phyloP scores from a whole-genome alignment of 2,329 filamentous ascomycete species.

The Aquanectria penicillioides region DNA sequence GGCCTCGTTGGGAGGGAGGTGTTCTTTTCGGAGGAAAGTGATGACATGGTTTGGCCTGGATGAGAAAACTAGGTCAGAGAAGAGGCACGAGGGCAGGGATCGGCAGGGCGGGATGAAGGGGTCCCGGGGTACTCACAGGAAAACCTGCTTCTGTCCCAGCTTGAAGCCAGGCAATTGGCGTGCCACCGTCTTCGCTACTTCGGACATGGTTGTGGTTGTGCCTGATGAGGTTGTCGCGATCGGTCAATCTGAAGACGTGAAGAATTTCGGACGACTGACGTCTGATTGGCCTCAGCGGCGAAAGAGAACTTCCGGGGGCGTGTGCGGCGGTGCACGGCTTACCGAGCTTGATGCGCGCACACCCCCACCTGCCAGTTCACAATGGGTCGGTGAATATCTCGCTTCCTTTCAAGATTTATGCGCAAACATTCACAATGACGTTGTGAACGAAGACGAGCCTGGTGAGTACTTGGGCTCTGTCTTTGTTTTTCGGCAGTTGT shows the following conservation, averaged over 20 bases:
- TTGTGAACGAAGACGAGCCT: too few species aligned
- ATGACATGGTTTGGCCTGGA: slow-evolving; percentile 83
- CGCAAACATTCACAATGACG: too few species aligned
- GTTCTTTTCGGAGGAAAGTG: slow-evolving; percentile 77
- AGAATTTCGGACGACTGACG: slow-evolving; percentile 42
- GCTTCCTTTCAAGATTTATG: neutral
- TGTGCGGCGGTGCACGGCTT: slow-evolving; percentile 16
- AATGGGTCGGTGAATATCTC: neutral
- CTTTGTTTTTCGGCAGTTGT: neutral
- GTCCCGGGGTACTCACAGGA: slow-evolving; percentile 56
- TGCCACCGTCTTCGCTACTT: slow-evolving; percentile 50
- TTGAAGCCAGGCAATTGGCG: slow-evolving; percentile 55
- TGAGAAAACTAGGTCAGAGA: slow-evolving; percentile 20
- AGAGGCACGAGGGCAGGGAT: neutral
- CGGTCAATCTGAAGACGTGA: slow-evolving; percentile 37
- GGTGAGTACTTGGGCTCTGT: too few species aligned
- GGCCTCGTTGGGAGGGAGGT: slow-evolving; percentile 81
- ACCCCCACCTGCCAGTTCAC: slow-evolving; percentile 12
- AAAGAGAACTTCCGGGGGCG: slow-evolving; percentile 42
- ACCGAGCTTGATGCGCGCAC: slow-evolving; percentile 23
- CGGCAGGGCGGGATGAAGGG: neutral
- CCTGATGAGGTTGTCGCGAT: slow-evolving; percentile 37
- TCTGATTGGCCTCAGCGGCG: slow-evolving; percentile 42
- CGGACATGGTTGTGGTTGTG: slow-evolving; percentile 49
- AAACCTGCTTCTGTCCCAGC: slow-evolving; percentile 65